Conservation (phyloP, 306 rosid species). For the Corylus avellana region DNA sequence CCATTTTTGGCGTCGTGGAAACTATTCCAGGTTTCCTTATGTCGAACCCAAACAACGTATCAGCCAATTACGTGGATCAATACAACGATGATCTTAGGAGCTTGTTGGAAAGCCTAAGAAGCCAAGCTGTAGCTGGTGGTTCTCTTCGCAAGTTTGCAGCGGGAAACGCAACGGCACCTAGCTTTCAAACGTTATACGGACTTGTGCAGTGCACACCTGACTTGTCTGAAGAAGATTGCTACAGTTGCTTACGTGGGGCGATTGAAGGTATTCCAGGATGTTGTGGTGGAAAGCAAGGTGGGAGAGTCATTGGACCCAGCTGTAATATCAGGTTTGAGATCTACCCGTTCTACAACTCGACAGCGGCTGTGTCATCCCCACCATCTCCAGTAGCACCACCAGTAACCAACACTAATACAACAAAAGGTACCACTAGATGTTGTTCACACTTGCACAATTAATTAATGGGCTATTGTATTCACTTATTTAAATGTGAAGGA, state of each 20-base stretch:
- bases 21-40: background rate
- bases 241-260: conserved; percentile 26
- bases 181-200: conserved; percentile 33
- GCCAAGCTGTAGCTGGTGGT: conserved; percentile 26
- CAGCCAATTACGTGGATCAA: conserved; percentile 19
- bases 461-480: no score
- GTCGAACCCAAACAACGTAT: background rate
- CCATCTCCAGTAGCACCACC: no score
- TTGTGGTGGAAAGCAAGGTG: conserved; percentile 28
- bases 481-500: no score
- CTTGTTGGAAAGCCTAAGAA: conserved; percentile 21
- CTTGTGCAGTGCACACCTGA: conserved; percentile 57
- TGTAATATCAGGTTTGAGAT: conserved; percentile 37
- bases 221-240: conserved; percentile 29
- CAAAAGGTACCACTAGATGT: background rate
- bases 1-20: conserved; percentile 23
- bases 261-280: background rate
- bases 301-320: conserved; percentile 37
- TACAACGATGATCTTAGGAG: conserved; percentile 24
- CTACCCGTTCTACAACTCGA: conserved; percentile 19
- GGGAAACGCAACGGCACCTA: conserved; percentile 18
- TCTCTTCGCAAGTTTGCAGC: conserved; percentile 36
- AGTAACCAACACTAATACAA: no score
- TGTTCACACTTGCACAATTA: no score
- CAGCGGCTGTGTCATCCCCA: background rate